Percentiles rank a stretch among this genome's conserved stretches.
Conservation (phyloP, 345 rosid genomes). For the Excoecaria agallocha region DNA sequence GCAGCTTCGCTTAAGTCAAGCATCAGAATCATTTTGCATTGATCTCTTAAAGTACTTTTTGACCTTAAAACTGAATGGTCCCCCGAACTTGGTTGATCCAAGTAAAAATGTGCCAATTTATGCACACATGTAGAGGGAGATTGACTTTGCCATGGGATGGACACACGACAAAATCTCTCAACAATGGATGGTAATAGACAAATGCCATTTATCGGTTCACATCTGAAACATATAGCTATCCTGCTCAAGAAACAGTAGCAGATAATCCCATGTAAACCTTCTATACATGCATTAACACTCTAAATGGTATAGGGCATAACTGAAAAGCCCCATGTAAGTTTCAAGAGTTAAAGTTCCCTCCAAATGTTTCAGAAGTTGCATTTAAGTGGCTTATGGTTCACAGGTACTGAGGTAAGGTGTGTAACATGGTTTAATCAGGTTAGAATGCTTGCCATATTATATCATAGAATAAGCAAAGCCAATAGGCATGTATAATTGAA, state of each 20-base stretch:
- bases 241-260: not conserved
- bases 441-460: not conserved
- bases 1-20: conserved; percentile 29
- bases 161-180: not conserved
- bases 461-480: not conserved
- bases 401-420: not conserved
- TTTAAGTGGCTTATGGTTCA: not conserved
- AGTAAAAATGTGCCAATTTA: conserved; percentile 1
- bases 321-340: not conserved
- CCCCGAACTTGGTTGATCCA: conserved; percentile 17
- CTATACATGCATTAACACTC: not conserved
- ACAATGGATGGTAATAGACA: not conserved
- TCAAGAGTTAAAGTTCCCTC: not conserved
- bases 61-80: conserved; percentile 18
- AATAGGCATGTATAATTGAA: not conserved
- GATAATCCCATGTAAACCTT: not conserved
- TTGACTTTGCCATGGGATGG: not conserved
- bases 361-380: not conserved
- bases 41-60: conserved; percentile 20
- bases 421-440: not conserved
- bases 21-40: conserved; percentile 23
- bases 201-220: not conserved
- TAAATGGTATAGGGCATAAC: not conserved
- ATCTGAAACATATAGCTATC: not conserved
- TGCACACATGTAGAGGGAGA: not conserved